Percentiles rank a stretch among this genome's conserved stretches.
Conservation (phyloP, 2,329 filamentous ascomycete genomes). For the Botrytis sinoallii region DNA sequence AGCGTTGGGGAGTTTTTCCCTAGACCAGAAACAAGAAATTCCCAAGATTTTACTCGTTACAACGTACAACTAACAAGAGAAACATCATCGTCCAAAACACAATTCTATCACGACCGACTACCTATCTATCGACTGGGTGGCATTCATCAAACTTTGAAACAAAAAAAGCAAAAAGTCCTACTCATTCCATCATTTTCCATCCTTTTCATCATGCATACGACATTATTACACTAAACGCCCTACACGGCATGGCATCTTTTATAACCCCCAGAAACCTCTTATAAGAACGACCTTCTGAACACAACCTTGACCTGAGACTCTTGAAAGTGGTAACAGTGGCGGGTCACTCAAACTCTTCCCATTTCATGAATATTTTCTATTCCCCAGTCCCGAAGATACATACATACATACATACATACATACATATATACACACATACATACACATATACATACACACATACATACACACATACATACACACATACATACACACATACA, state of each 20-base stretch:
- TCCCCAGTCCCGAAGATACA: not conserved
- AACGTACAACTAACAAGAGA: not conserved
- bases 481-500: not conserved
- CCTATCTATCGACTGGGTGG: not conserved
- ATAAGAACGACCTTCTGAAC: not conserved
- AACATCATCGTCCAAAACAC: not conserved
- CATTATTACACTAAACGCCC: not conserved
- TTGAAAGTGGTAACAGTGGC: not conserved
- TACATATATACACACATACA: not conserved
- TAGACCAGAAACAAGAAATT: too few relatives aligned
- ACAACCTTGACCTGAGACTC: not conserved
- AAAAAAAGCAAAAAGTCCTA: not conserved
- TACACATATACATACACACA: not conserved
- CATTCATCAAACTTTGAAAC: not conserved
- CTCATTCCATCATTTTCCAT: not conserved
- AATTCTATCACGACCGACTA: not conserved
- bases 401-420: too few relatives aligned
- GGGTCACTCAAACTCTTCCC: not conserved
- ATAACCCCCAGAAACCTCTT: not conserved
- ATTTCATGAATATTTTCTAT: not conserved
- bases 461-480: not conserved
- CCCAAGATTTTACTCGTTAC: not conserved
- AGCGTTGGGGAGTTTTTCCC: not conserved
- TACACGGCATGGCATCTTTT: not conserved
- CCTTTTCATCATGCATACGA: not conserved